phyloP scores from a whole-genome alignment of 1,284 basidiomycete genomes.

The Moesziomyces parantarcticus region DNA sequence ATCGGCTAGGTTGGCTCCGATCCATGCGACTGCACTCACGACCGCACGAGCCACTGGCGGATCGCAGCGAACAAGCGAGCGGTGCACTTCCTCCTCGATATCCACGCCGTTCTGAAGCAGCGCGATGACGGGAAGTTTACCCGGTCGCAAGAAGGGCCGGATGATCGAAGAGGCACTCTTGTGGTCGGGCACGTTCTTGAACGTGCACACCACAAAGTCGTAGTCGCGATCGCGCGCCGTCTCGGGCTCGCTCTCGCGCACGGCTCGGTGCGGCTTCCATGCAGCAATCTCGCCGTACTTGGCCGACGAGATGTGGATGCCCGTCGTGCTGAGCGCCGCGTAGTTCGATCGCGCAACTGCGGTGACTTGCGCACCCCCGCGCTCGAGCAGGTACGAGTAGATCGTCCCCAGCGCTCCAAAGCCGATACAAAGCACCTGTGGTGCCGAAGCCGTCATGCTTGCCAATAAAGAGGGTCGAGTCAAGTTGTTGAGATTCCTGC shows the following conservation, averaged over 20 bases:
- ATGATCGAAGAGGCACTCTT: constrained; percentile 74
- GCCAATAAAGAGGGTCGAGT: neutral
- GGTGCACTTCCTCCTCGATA: constrained; percentile 77
- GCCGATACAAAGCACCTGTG: constrained; percentile 70
- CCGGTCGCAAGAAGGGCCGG: constrained; percentile 71
- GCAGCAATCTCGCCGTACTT: constrained; percentile 74
- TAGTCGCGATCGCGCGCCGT: constrained; percentile 76
- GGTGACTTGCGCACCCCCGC: constrained; percentile 76
- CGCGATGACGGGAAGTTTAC: constrained; percentile 73
- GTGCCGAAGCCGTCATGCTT: neutral
- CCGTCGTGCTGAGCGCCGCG: constrained; percentile 71
- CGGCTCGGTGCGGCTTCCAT: constrained; percentile 77
- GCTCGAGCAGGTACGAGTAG: constrained; percentile 76
- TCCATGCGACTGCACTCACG: constrained; percentile 70
- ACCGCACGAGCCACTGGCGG: constrained; percentile 41
- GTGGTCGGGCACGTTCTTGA: constrained; percentile 80
- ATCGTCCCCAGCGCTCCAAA: constrained; percentile 72
- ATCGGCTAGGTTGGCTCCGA: constrained; percentile 68
- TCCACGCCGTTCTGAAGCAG: constrained; percentile 82
- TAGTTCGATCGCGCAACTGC: constrained; percentile 81
- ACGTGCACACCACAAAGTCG: constrained; percentile 75
- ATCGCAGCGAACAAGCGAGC: constrained; percentile 69
- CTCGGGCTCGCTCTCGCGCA: constrained; percentile 68
- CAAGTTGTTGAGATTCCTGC: no score
- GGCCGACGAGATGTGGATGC: constrained; percentile 74